These are phyloP conservation scores for Lithohypha guttulata DNA, from an alignment of 2,329 filamentous ascomycete genomes.

Conservation along the genomic window DNA sequence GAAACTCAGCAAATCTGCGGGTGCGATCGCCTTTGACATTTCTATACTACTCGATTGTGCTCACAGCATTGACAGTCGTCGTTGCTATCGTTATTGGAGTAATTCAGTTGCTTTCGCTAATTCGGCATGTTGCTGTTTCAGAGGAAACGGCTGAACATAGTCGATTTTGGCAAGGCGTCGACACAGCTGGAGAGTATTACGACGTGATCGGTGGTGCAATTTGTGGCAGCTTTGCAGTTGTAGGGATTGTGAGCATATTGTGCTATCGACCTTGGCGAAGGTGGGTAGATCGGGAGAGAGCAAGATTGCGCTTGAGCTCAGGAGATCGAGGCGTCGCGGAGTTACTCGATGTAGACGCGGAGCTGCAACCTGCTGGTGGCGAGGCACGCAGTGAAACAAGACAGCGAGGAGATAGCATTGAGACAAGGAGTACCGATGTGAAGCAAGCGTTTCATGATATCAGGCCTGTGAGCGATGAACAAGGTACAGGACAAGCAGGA, in stretches of 20 bases:
- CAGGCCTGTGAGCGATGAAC: no score
- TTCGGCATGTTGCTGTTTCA: slow-evolving; percentile 64
- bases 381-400: no score
- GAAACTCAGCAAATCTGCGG: slow-evolving; percentile 33
- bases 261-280: slow-evolving; percentile 71
- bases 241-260: slow-evolving; percentile 62
- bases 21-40: slow-evolving; percentile 78
- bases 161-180: slow-evolving; percentile 83
- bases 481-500: no score
- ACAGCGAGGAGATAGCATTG: no score
- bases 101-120: slow-evolving; percentile 70
- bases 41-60: slow-evolving; percentile 82
- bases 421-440: no score
- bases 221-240: slow-evolving; percentile 70
- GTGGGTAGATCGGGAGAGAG: slow-evolving; percentile 37
- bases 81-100: slow-evolving; percentile 78
- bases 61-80: slow-evolving; percentile 71
- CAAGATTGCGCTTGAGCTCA: slow-evolving; percentile 7
- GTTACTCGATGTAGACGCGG: not conserved
- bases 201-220: slow-evolving; percentile 80
- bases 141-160: slow-evolving; percentile 36
- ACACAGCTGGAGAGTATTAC: slow-evolving; percentile 64
- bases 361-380: no score
- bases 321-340: slow-evolving; percentile 1
- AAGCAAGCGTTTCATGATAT: no score